phyloP scores from a whole-genome alignment of 495 filamentous ascomycete genomes.

The Xylaria bambusicola region DNA sequence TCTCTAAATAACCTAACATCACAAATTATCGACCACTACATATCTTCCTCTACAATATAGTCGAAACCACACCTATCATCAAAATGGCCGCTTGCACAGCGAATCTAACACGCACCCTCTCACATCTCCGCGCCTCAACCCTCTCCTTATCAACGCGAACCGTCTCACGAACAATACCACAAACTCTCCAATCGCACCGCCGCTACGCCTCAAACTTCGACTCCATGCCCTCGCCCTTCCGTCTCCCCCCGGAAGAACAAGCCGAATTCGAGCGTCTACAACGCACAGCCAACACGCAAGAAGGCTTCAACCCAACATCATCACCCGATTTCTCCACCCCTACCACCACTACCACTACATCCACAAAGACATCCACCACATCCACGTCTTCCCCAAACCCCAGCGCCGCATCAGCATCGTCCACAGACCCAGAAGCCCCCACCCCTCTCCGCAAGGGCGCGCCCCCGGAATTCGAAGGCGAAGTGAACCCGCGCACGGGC shows the following conservation, averaged over 20 bases:
- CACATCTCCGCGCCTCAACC: not conserved
- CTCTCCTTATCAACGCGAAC: no score
- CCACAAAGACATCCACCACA: slow-evolving; percentile 2
- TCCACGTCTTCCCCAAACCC: not conserved
- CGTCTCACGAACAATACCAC: not conserved
- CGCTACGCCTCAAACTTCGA: slow-evolving; percentile 40
- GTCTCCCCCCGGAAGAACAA: slow-evolving; percentile 85
- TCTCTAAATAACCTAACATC: no score
- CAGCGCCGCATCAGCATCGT: not conserved
- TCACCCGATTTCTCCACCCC: slow-evolving; percentile 25
- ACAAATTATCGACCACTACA: no score
- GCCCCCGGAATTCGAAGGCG: slow-evolving; percentile 90
- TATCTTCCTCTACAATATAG: no score
- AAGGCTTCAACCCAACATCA: slow-evolving; percentile 34
- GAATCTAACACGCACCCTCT: slow-evolving; percentile 11
- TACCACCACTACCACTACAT: not conserved
- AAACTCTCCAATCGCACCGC: not conserved
- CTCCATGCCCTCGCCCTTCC: slow-evolving; percentile 69
- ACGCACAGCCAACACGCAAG: slow-evolving; percentile 45
- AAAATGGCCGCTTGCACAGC: slow-evolving; percentile 10
- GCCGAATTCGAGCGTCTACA: slow-evolving; percentile 91
- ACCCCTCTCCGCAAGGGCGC: slow-evolving; percentile 55
- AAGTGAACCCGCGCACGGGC: slow-evolving; percentile 91
- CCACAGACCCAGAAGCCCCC: not conserved
- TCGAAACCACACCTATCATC: not conserved